Conservation (phyloP, 805 yeast species). For the Candida broadrunensis region DNA sequence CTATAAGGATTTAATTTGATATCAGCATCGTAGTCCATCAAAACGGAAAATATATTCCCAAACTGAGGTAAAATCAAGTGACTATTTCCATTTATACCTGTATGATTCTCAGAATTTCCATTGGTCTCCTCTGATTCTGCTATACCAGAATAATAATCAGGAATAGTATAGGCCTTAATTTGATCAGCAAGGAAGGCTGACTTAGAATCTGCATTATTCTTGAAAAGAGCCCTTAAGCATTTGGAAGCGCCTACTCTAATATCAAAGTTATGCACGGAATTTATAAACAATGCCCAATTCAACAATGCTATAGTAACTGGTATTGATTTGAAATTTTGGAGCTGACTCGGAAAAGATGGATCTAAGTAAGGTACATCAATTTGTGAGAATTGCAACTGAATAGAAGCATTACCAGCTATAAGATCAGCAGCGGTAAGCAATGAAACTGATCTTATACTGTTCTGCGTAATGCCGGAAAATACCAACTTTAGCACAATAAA, state of each 20-base stretch:
- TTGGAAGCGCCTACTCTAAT: constrained; percentile 70
- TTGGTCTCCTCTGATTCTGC: constrained; percentile 7
- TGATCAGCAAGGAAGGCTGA: constrained; percentile 66
- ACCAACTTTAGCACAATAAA: constrained; percentile 65
- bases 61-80: constrained; percentile 26
- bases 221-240: constrained; percentile 66
- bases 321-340: constrained; percentile 35
- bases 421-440: constrained; percentile 75
- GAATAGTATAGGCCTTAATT: constrained; percentile 35
- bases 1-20: constrained; percentile 77
- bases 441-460: constrained; percentile 63
- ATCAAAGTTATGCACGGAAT: constrained; percentile 83
- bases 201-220: constrained; percentile 61
- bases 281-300: constrained; percentile 77
- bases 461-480: constrained; percentile 64
- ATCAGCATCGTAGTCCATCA: constrained; percentile 70
- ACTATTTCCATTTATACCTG: background rate
- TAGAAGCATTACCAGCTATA: constrained; percentile 59
- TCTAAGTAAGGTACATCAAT: constrained; percentile 93
- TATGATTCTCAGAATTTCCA: constrained; percentile 2
- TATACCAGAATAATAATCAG: constrained; percentile 19
- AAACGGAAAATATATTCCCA: constrained; percentile 65
- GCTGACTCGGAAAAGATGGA: constrained; percentile 54
- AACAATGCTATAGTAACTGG: constrained; percentile 75
- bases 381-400: constrained; percentile 70